Evolutionary conservation across 2,329 filamentous ascomycete genomes (phyloP), one percentile per base, ranked within the genome.

Genomic region (Epichloe baconii): DNA sequence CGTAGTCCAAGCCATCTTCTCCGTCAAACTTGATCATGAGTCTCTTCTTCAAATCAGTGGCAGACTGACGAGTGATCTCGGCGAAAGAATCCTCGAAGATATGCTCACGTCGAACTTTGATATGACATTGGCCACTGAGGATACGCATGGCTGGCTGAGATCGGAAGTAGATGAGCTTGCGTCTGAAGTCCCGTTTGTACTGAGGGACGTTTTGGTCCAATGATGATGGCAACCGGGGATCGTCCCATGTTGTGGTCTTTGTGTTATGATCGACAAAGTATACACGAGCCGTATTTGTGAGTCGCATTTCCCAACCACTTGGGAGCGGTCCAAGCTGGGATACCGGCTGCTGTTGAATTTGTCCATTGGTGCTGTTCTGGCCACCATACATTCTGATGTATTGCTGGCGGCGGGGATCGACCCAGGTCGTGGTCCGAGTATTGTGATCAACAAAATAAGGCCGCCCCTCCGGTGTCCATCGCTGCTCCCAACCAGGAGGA

Each of bases 231-330:
- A 98, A 73, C 63, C 93, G 82, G 37, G 93, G 93, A 63, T 98
- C 93, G 64, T 98, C 93, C 93, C 93, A 98, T 1, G 93, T 98
- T 3, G 93, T 98, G 0, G 93, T 98, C 76, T 98, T 98, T 44
- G 93, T 98, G 71, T 98, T 98, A 72, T 98, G 93, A 63, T 98
- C 93, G 44, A 98, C 93, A 68, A 98, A 98, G 71, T 98, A 98
- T 15, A 98, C 93, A 53, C 93, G 80, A 31, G 93, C 93, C 14
- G 93, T 98, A 68, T 98, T 97, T 49, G 93, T 98, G 48, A 98
- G 82, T 54, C 93, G 88, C 93, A 98, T 98, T 75, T 98, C 93
- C 93, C 93, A 98, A 3, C 93, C 93, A 62, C 93, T 97, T 3
- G 93, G 93, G 46, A 98, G 71, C 26, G 93, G 93, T 4, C 93